These are phyloP conservation scores for Penicillium olsonii DNA, from an alignment of 2,329 filamentous ascomycete genomes.

Conservation along the genomic window DNA sequence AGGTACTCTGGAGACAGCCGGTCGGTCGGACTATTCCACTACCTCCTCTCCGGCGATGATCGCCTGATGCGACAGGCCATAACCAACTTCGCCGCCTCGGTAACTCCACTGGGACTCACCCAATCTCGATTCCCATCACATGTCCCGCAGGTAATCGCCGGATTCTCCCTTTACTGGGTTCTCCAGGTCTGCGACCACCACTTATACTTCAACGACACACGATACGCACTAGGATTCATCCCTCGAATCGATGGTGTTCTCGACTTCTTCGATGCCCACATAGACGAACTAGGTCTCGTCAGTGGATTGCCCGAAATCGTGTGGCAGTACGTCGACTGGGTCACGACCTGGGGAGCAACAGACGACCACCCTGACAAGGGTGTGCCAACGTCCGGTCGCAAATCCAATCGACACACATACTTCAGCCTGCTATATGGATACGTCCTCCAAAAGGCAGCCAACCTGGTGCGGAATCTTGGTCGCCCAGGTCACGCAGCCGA, in stretches of 20 bases:
- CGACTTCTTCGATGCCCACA: constrained; percentile 25
- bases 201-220: constrained; percentile 31
- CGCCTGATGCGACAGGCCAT: constrained; percentile 36
- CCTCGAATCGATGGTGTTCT: constrained; percentile 27
- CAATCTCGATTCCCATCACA: constrained; percentile 35
- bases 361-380: constrained; percentile 39
- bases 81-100: constrained; percentile 32
- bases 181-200: constrained; percentile 34
- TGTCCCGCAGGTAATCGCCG: constrained; percentile 31
- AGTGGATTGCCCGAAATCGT: constrained; percentile 25
- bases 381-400: constrained; percentile 40
- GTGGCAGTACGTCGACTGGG: constrained; percentile 42
- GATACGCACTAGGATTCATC: constrained; percentile 24
- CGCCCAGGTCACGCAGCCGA: constrained; percentile 34
- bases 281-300: constrained; percentile 23
- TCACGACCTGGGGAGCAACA: constrained; percentile 33
- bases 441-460: constrained; percentile 35
- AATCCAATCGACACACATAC: constrained; percentile 43
- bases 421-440: constrained; percentile 45
- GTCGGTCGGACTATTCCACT: constrained; percentile 32
- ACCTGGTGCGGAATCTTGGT: constrained; percentile 34
- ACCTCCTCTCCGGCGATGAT: constrained; percentile 36
- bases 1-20: constrained; percentile 31
- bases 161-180: constrained; percentile 38
- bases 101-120: constrained; percentile 30